Evolutionary conservation across 805 yeast species (phyloP), one percentile per base, ranked within the genome.

Genomic region (Maudiozyma barnettii): DNA sequence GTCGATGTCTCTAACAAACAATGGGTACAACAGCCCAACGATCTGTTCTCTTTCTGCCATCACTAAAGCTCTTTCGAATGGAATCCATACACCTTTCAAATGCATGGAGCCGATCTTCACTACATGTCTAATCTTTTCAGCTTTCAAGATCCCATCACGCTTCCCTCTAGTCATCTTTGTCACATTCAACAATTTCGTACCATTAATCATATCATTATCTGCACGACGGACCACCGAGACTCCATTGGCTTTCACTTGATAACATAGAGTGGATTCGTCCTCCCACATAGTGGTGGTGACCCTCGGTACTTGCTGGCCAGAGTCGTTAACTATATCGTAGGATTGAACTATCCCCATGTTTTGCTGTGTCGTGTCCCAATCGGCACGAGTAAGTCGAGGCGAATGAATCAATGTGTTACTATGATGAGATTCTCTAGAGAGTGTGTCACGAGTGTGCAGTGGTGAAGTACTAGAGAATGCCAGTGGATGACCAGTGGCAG

Each of bases 251-350:
- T 84, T 93, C 29, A 85, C 91, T 65, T 84, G 93, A 68, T 84
- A 85, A 61, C 93, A 85, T 45, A 85, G 65, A 0, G 95, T 85
- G 55, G 82, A 81, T 59, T 85, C 95, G 61, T 85, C 95, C 60
- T 85, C 93, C 95, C 95, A 85, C 76, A 82, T 77, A n/a, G 93
- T 84, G 20, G 93, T 84, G 45, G 89, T 82, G 45, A 84, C 87
- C 51, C 77, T 66, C 45, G 82, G 81, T 59, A 33, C 19, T 8
- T 21, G 31, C 3, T 7, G 8, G 3, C 19, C 18, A 6, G 22
- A 6, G 13, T 16, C 43, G 21, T 16, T 43, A n/a, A 44, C 40
- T 21, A 45, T 19, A 31, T 45, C 47, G 29, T 33, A 45, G 12
- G 47, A 39, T 35, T 45, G 47, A 18, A 45, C n/a, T 13, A 45